Evolutionary conservation across 768 basidiomycete species (phyloP), one percentile per base, ranked within the genome.

Genomic region (Lentinus brumalis): DNA sequence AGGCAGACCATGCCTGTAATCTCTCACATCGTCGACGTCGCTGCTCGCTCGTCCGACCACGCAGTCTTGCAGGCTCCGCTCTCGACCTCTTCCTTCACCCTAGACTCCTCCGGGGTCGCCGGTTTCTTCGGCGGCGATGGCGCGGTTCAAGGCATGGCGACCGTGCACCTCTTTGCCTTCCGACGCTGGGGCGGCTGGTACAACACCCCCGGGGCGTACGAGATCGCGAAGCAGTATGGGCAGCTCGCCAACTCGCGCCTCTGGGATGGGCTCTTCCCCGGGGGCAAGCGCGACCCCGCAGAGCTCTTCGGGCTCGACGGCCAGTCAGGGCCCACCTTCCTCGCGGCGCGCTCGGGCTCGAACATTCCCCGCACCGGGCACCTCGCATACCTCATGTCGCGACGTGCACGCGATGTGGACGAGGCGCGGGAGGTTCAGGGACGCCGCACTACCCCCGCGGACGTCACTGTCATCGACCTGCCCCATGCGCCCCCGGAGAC

Each of bases 61-160:
- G 31, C 38, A 4, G 46, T 42, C 6, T 14, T 55, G 40, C 18
- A 45, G 9, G 9, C 57, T 2, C 57, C 56, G 4, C 46, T 57
- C 15, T 14, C 44, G 2, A 10, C 29, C 50, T 46, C 56, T 5
- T 42, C 51, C 26, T 63, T 59, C 26, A 59, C 62, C 16, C 54
- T 63, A 50, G 53, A 56, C 44, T 59, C 62, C 9, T 53, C 52
- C 9, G 57, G 62, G 31, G 53, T 63, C 50, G 57, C 62, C 9
- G 57, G 57, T n/a, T 63, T 63, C 57, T 63, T 63, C 44, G 62
- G 62, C 31, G 62, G 62, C 42, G 57, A 63, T 18, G 45, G 56
- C 30, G 62, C 62, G 1, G 62, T 63, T 26, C 49, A 54, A 5
- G 57, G 57, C 35, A 63, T 63, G 62, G 53, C 57, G 5, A 63